These are phyloP conservation scores for Starmerella ratchasimensis DNA, from an alignment of 805 yeast species.

Conservation along the genomic window DNA sequence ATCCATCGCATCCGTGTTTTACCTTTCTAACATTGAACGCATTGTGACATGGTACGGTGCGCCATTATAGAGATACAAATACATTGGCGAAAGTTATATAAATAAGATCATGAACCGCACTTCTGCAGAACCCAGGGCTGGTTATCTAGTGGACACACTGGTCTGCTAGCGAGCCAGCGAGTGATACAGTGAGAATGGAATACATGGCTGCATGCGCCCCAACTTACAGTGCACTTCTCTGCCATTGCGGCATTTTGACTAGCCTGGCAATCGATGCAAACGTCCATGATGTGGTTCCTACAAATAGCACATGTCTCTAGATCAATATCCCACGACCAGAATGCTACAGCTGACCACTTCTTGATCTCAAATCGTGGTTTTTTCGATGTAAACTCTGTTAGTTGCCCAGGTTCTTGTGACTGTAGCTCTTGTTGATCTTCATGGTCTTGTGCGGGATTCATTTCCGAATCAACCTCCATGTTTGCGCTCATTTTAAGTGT, in stretches of 20 bases:
- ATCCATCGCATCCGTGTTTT: no score
- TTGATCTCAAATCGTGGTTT: constrained; percentile 63
- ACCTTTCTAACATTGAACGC: no score
- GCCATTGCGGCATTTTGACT: constrained; percentile 47
- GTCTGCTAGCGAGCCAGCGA: constrained; percentile 88
- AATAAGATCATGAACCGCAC: constrained; percentile 43
- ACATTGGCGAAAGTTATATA: constrained; percentile 1
- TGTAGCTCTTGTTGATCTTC: neutral
- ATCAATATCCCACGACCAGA: constrained; percentile 97
- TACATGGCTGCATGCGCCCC: constrained; percentile 97
- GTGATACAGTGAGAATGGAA: constrained; percentile 95
- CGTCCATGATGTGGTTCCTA: constrained; percentile 95
- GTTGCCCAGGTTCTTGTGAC: neutral
- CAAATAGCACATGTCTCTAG: constrained; percentile 97
- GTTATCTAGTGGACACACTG: constrained; percentile 92
- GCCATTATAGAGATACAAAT: no score
- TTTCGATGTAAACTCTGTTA: no score
- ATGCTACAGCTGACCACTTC: constrained; percentile 99
- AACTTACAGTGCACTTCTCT: constrained; percentile 83
- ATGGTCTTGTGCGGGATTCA: neutral
- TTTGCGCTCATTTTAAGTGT: neutral
- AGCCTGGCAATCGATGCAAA: constrained; percentile 90
- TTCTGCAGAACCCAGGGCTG: constrained; percentile 72
- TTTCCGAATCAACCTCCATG: neutral
- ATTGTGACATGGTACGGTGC: no score